phyloP scores from a whole-genome alignment of 2,329 filamentous ascomycete species.

The Zymoseptoria passerinii region DNA sequence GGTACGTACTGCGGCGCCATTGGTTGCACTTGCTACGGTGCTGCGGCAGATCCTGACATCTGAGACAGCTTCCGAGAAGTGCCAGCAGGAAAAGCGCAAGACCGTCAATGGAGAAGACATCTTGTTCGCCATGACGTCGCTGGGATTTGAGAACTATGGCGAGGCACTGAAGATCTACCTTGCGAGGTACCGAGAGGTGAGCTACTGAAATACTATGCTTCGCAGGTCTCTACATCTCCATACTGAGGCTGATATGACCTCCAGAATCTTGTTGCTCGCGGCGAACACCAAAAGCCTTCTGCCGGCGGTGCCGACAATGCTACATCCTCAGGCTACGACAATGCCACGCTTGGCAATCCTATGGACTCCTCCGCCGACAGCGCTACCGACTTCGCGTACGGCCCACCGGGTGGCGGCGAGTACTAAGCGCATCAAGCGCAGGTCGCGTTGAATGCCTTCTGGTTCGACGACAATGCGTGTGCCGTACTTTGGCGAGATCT shows the following conservation, averaged over 20 bases:
- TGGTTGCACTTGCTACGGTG: constrained; percentile 10
- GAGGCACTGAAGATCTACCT: constrained; percentile 98
- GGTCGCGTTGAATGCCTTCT: background rate
- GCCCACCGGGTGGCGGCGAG: constrained; percentile 4
- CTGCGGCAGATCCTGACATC: constrained; percentile 8
- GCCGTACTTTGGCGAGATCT: background rate
- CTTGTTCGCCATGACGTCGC: constrained; percentile 95
- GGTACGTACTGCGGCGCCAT: constrained; percentile 50
- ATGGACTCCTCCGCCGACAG: constrained; percentile 37
- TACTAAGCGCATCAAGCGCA: background rate
- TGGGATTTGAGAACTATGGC: constrained; percentile 97
- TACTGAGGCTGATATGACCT: constrained; percentile 4
- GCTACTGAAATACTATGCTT: constrained; percentile 33
- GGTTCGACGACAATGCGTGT: background rate
- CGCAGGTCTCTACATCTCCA: background rate
- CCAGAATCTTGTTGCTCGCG: constrained; percentile 71
- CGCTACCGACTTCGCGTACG: constrained; percentile 31
- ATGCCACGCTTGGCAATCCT: constrained; percentile 36
- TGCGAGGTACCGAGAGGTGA: constrained; percentile 94
- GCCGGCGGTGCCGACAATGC: constrained; percentile 27
- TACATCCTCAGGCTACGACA: constrained; percentile 27
- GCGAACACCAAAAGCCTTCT: constrained; percentile 51
- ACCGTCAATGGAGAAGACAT: constrained; percentile 99
- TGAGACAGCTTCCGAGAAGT: constrained; percentile 83
- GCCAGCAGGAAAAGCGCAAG: constrained; percentile 98